These are phyloP conservation scores for Pythium vanterpoolii DNA, from an alignment of 352 stramenopile species.

Conservation along the genomic window DNA sequence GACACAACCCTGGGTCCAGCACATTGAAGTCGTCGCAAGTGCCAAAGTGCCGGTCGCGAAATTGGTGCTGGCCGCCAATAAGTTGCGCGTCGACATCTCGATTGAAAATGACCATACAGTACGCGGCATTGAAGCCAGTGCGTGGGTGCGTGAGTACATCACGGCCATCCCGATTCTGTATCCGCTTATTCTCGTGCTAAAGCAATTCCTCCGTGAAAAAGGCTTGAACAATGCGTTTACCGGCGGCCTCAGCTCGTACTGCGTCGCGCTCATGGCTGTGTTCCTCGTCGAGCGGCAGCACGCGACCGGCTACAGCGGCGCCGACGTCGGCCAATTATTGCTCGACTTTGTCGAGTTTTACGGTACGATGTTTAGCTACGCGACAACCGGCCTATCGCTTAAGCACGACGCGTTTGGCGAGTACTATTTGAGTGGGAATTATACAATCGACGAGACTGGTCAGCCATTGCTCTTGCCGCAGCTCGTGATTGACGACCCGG, in stretches of 20 bases:
- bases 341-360: conserved; percentile 90
- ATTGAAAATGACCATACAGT: conserved; percentile 85
- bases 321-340: conserved; percentile 57
- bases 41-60: conserved; percentile 88
- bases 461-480: conserved; percentile 57
- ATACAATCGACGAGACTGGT: conserved; percentile 27
- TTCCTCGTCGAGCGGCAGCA: conserved; percentile 74
- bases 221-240: conserved; percentile 89
- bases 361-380: conserved; percentile 80
- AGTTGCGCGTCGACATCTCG: conserved; percentile 83
- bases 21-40: conserved; percentile 76
- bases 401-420: conserved; percentile 74
- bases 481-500: conserved; percentile 81
- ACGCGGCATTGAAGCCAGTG: conserved; percentile 77
- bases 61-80: conserved; percentile 53
- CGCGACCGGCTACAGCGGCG: conserved; percentile 23
- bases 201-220: conserved; percentile 85
- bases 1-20: conserved; percentile 67
- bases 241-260: conserved; percentile 87
- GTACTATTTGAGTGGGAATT: conserved; percentile 45
- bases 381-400: conserved; percentile 75
- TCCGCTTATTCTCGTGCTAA: conserved; percentile 80
- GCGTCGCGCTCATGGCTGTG: conserved; percentile 77
- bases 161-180: conserved; percentile 60
- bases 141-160: conserved; percentile 79